Evolutionary conservation across 75 land plant genomes (phyloP).

Genomic region (Selaginella tamariscina): DNA sequence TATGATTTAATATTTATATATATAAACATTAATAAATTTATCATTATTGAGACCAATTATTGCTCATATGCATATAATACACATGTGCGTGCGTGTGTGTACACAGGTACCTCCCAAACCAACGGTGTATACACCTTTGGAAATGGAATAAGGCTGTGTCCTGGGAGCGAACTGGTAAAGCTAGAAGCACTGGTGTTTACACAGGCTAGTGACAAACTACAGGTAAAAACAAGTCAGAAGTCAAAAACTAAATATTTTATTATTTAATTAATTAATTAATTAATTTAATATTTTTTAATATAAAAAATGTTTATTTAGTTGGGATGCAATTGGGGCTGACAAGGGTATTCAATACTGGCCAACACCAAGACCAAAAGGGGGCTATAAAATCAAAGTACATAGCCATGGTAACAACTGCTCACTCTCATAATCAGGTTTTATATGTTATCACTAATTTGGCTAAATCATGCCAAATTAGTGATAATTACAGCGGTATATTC

Average conservation of each 20-base stretch:
- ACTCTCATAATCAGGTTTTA: not conserved
- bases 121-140: constrained; percentile 10
- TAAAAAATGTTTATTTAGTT: not conserved
- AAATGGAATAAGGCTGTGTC: constrained; percentile 8
- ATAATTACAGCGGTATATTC: too few species aligned
- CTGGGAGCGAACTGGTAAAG: constrained; percentile 7
- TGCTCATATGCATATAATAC: too few species aligned
- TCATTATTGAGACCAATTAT: too few species aligned
- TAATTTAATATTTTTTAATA: constrained; percentile 3
- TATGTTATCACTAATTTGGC: too few species aligned
- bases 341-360: constrained; percentile 12
- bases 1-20: not conserved
- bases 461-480: not conserved
- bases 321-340: not conserved
- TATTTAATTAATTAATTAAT: too few species aligned
- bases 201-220: constrained; percentile 5
- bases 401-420: not conserved
- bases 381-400: not conserved
- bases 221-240: constrained; percentile 3
- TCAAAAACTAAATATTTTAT: too few species aligned
- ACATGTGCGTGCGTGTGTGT: too few species aligned
- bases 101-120: not conserved
- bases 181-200: constrained; percentile 8
- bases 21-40: too few species aligned
- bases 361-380: constrained; percentile 1